Evolutionary conservation across 306 rosid genomes (phyloP).

Genomic region (Astragalus glycyphyllos): DNA sequence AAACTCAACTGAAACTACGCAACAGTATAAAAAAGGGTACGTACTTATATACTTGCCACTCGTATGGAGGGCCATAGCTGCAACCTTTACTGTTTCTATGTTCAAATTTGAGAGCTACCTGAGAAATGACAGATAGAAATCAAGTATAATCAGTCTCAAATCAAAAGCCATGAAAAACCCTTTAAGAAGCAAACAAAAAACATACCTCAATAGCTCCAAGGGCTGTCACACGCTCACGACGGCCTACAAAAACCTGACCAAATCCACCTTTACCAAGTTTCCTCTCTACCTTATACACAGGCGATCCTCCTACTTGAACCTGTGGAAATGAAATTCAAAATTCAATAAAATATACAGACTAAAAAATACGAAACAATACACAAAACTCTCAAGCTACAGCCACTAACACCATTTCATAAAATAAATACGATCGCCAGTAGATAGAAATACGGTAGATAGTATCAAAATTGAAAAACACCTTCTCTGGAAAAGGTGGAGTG

Average conservation of each 20-base stretch:
- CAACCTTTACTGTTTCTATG: slow-evolving; percentile 99
- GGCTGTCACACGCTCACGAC: slow-evolving; percentile 79
- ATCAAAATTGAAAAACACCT: slow-evolving; percentile 42
- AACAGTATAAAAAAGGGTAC: slow-evolving; percentile 38
- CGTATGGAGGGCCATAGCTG: slow-evolving; percentile 95
- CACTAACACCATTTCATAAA: neutral
- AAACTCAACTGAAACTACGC: neutral
- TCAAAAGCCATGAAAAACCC: slow-evolving; percentile 2
- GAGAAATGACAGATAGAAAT: slow-evolving; percentile 42
- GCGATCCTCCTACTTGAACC: slow-evolving; percentile 98
- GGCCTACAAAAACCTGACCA: slow-evolving; percentile 97
- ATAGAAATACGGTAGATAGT: neutral
- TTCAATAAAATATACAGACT: neutral
- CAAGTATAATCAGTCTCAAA: slow-evolving; percentile 26
- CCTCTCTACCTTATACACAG: slow-evolving; percentile 84
- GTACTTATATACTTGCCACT: slow-evolving; percentile 99
- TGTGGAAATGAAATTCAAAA: slow-evolving; percentile 33
- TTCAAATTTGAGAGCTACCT: slow-evolving; percentile 98
- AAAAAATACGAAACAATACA: neutral
- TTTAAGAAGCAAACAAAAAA: slow-evolving; percentile 1
- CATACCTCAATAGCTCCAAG: slow-evolving; percentile 76
- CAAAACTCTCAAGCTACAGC: neutral
- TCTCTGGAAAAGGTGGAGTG: slow-evolving; percentile 86
- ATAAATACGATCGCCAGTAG: neutral
- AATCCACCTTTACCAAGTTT: slow-evolving; percentile 97